phyloP scores from a whole-genome alignment of 257 asterid genomes.

The Solanum clarkiae region DNA sequence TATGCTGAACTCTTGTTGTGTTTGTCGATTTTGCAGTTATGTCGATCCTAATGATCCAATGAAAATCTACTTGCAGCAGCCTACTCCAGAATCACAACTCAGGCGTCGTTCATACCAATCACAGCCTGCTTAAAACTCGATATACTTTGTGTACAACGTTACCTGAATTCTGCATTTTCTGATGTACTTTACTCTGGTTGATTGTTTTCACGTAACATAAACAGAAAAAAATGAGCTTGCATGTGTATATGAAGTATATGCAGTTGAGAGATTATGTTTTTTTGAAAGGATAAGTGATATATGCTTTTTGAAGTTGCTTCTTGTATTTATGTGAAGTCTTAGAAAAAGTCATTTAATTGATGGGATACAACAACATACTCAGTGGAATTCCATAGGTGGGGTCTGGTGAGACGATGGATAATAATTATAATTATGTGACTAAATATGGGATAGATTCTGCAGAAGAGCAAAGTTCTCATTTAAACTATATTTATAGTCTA shows the following conservation, averaged over 20 bases:
- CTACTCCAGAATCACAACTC: constrained; percentile 65
- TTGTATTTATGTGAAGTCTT: too few relatives aligned
- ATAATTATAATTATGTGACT: too few relatives aligned
- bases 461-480: too few relatives aligned
- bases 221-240: not conserved
- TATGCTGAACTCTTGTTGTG: not conserved
- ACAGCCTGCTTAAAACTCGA: constrained; percentile 16
- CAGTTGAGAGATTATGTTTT: not conserved
- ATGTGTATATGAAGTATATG: not conserved
- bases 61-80: constrained; percentile 90
- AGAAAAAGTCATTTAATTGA: too few relatives aligned
- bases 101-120: constrained; percentile 85
- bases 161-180: not conserved
- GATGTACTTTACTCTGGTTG: not conserved
- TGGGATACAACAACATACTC: too few relatives aligned
- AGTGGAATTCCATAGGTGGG: too few relatives aligned
- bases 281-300: not conserved
- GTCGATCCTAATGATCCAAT: constrained; percentile 97
- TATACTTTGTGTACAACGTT: not conserved
- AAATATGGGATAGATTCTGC: too few relatives aligned
- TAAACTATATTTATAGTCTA: too few relatives aligned
- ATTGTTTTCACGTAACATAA: not conserved
- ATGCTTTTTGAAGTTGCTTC: not conserved
- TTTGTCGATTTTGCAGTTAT: constrained; percentile 39
- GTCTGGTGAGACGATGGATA: too few relatives aligned